Evolutionary conservation across 805 yeast genomes (phyloP), one percentile per base, ranked within the genome.

Genomic region (Vanderwaltozyma polyspora): DNA sequence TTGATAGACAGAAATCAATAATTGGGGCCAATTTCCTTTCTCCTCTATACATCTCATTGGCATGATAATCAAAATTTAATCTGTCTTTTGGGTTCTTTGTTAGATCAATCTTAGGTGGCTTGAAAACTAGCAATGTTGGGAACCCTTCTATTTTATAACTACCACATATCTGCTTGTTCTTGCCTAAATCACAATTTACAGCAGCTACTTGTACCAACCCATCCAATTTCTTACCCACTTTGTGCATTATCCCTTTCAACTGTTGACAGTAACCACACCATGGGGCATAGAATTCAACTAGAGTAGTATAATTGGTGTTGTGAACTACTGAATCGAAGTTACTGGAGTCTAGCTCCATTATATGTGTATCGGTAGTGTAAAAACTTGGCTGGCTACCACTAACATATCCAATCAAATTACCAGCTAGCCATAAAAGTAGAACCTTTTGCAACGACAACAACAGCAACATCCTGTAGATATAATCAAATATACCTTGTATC

Each of bases 251-350:
- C 3, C 80, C 77, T 38, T 75, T 72, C 33, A 89, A 62, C 37
- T 74, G 69, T 48, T 76, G 70, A 60, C 98, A 89, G 58, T 89
- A 85, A 5, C 96, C 95, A 64, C 98, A 89, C 97, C 97, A 87
- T 25, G 96, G 95, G 4, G 97, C 96, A 57, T 80, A 87, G 58
- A 87, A 87, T 62, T 86, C 86, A 16, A 85, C 86, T 14, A 86
- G 60, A 2, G 94, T 60, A 2, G 94, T 80, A 48, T 84, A 80
- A 52, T 85, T 85, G 3, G 93, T 67, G 16, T 65, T 57, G 28
- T 74, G 65, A 3, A 87, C 74, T 32, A 77, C 79, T 36, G 71
- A 69, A 40, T 78, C 74, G 51, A 86, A 86, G 34, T 64, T 76
- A 12, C 63, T 45, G 3, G 76, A 60, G 16, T 68, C 66, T 27